Evolutionary conservation across 805 yeast genomes (phyloP).

Genomic region (Spathaspora passalidarum): DNA sequence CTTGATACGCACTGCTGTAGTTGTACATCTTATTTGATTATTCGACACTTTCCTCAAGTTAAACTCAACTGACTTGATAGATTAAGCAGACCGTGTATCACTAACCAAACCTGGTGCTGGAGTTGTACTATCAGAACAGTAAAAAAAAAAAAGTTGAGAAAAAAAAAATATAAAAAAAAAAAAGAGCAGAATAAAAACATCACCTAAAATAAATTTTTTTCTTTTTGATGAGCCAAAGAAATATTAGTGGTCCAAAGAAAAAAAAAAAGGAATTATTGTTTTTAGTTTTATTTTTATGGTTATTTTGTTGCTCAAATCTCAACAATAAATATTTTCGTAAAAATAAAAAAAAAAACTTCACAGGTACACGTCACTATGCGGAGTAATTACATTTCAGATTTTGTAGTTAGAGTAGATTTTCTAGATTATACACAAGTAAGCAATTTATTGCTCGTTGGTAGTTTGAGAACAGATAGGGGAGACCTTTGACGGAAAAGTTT

Average conservation of each 20-base stretch:
- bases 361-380: no score
- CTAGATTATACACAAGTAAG: no score
- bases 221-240: background rate
- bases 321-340: background rate
- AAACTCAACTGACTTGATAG: no score
- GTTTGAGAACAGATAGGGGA: no score
- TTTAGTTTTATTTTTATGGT: background rate
- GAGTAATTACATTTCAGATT: no score
- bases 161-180: constrained; percentile 4
- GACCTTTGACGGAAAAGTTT: no score
- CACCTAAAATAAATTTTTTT: background rate
- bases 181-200: background rate
- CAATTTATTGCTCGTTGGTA: no score
- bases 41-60: background rate
- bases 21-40: background rate
- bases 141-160: constrained; percentile 4
- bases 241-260: background rate
- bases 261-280: background rate
- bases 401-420: no score
- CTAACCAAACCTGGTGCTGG: background rate
- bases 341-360: background rate
- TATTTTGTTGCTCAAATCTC: background rate
- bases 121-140: no score
- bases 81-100: no score
- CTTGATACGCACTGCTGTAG: background rate